phyloP scores from a whole-genome alignment of 1,284 basidiomycete genomes.

The Rhodotorula glutinis region DNA sequence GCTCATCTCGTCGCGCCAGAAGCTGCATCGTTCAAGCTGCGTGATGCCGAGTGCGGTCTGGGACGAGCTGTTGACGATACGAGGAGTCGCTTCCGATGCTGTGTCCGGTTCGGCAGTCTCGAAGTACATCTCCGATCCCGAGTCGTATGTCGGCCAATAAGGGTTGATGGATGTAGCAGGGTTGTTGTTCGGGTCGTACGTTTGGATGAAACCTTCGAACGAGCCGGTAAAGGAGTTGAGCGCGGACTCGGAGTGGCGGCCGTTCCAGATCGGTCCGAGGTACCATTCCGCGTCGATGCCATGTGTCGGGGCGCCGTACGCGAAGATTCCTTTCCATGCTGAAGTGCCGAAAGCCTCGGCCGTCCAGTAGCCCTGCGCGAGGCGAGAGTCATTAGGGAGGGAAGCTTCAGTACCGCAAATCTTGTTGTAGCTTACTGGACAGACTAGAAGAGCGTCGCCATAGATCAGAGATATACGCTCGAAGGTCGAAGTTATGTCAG shows the following conservation, averaged over 20 bases:
- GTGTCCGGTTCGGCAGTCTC: neutral
- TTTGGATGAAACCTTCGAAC: neutral
- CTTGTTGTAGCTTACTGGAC: neutral
- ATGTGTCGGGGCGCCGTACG: neutral
- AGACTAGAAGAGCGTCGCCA: neutral
- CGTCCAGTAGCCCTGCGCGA: neutral
- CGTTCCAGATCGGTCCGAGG: neutral
- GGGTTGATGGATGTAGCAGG: neutral
- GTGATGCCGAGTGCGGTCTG: neutral
- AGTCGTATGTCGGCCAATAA: slow-evolving; percentile 1
- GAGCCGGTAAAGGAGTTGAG: slow-evolving; percentile 1
- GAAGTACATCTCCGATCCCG: neutral
- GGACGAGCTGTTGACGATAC: neutral
- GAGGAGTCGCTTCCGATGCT: neutral
- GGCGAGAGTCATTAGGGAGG: neutral
- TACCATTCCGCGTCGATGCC: neutral
- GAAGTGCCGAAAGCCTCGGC: neutral
- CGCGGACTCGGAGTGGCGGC: neutral
- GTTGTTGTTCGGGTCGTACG: slow-evolving; percentile 4
- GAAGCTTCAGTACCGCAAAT: neutral
- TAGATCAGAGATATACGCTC: neutral
- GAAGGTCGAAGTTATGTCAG: neutral
- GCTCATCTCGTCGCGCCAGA: neutral
- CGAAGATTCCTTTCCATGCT: neutral
- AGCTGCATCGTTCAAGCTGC: neutral